phyloP scores from a whole-genome alignment of 1,284 basidiomycete species.

The Macrocystidia cucumis region DNA sequence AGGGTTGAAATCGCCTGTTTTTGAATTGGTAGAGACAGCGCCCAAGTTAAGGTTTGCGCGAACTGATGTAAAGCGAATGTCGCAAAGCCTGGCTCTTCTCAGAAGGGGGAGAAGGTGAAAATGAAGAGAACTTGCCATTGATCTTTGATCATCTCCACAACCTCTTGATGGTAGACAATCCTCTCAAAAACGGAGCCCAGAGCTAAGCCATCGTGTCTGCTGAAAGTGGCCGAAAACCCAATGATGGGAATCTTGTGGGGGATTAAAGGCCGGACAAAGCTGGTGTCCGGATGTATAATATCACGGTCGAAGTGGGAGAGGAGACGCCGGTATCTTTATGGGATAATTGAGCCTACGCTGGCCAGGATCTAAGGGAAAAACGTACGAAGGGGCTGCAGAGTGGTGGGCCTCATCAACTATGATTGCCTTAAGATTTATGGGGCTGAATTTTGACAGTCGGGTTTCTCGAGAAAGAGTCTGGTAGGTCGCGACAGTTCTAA shows the following conservation, averaged over 20 bases:
- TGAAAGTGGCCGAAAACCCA: constrained; percentile 95
- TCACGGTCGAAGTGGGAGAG: constrained; percentile 68
- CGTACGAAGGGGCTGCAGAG: constrained; percentile 84
- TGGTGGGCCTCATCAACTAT: constrained; percentile 96
- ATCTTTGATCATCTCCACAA: constrained; percentile 89
- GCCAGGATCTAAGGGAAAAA: constrained; percentile 5
- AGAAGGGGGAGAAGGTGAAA: constrained; percentile 5
- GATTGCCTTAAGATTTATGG: constrained; percentile 67
- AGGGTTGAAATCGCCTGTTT: constrained; percentile 75
- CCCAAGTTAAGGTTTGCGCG: constrained; percentile 66
- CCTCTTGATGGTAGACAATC: constrained; percentile 94
- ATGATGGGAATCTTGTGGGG: constrained; percentile 73
- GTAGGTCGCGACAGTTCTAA: constrained; percentile 86
- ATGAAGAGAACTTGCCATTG: constrained; percentile 54
- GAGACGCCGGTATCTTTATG: constrained; percentile 65
- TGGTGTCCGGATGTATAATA: constrained; percentile 45
- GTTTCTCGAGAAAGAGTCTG: constrained; percentile 72
- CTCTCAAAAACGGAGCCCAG: constrained; percentile 84
- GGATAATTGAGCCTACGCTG: too few species aligned
- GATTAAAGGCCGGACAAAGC: constrained; percentile 23
- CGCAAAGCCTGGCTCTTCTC: constrained; percentile 59
- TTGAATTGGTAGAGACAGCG: constrained; percentile 54
- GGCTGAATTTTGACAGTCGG: constrained; percentile 78
- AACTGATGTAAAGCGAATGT: constrained; percentile 79
- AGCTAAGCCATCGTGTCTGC: constrained; percentile 86